These are phyloP conservation scores for Cupressus sempervirens DNA, from an alignment of 75 land plant genomes.

Conservation along the genomic window DNA sequence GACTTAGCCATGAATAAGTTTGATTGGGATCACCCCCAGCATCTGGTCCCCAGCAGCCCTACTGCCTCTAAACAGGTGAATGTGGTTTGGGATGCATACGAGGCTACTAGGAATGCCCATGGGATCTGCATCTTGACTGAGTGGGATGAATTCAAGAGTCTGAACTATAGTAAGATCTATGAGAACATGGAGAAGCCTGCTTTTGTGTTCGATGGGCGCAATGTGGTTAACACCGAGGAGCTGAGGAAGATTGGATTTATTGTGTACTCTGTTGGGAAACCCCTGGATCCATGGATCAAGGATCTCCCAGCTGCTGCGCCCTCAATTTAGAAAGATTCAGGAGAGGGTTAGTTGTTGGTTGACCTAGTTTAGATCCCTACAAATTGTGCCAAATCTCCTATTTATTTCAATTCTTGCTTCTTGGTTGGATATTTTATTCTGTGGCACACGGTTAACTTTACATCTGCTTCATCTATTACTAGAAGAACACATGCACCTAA, in stretches of 20 bases:
- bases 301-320: constrained; percentile 59
- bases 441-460: neutral
- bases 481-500: neutral
- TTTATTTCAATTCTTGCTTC: neutral
- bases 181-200: constrained; percentile 91
- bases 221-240: constrained; percentile 53
- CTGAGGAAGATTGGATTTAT: constrained; percentile 80
- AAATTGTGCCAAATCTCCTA: neutral
- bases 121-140: constrained; percentile 79
- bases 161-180: constrained; percentile 71
- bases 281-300: constrained; percentile 75
- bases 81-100: constrained; percentile 77
- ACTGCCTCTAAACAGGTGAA: constrained; percentile 63
- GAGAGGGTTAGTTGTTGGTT: neutral
- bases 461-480: neutral
- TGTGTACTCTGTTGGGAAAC: constrained; percentile 86
- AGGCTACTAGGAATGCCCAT: constrained; percentile 82
- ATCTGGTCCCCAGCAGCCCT: constrained; percentile 83
- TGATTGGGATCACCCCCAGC: constrained; percentile 90
- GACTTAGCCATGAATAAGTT: constrained; percentile 90
- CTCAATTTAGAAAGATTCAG: neutral
- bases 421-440: neutral
- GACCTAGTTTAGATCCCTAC: neutral
- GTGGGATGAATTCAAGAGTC: constrained; percentile 84
- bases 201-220: constrained; percentile 77